Evolutionary conservation across 768 basidiomycete genomes (phyloP).

Genomic region (Suillus fuscotomentosus): DNA sequence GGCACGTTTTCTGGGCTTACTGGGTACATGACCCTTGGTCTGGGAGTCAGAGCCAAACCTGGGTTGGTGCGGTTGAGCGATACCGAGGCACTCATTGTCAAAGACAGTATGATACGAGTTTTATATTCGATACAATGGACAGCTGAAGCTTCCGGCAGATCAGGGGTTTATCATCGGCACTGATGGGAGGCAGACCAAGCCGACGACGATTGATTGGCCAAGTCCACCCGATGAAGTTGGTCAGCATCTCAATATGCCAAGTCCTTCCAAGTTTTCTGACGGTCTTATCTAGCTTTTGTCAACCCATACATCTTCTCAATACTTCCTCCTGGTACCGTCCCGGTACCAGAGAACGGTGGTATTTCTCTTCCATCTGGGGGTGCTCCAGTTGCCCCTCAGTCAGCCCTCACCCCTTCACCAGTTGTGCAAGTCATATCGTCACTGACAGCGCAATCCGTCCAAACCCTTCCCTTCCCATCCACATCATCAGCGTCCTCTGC

Average conservation of each 20-base stretch:
- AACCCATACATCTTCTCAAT: conserved; percentile 79
- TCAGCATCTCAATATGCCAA: conserved; percentile 45
- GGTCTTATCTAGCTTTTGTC: conserved; percentile 52
- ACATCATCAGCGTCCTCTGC: conserved; percentile 28
- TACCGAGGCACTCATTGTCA: conserved; percentile 67
- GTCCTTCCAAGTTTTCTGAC: conserved; percentile 60
- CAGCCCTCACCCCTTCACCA: conserved; percentile 48
- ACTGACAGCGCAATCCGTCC: conserved; percentile 56
- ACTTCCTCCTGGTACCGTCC: conserved; percentile 66
- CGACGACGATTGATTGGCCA: conserved; percentile 64
- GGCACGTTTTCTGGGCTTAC: conserved; percentile 78
- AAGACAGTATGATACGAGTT: conserved; percentile 63
- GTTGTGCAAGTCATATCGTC: conserved; percentile 73
- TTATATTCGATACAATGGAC: neutral
- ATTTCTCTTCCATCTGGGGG: conserved; percentile 22
- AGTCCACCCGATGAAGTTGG: conserved; percentile 82
- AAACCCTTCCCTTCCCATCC: conserved; percentile 62
- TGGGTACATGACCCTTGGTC: conserved; percentile 82
- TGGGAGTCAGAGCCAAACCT: conserved; percentile 74
- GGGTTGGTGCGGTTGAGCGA: conserved; percentile 53
- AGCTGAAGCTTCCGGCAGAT: conserved; percentile 39
- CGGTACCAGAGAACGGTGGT: conserved; percentile 24
- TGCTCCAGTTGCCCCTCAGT: conserved; percentile 22
- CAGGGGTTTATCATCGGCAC: conserved; percentile 64
- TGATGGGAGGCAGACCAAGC: conserved; percentile 54